Evolutionary conservation across 129 eudicot genomes (phyloP).

Genomic region (Tanacetum coccineum): DNA sequence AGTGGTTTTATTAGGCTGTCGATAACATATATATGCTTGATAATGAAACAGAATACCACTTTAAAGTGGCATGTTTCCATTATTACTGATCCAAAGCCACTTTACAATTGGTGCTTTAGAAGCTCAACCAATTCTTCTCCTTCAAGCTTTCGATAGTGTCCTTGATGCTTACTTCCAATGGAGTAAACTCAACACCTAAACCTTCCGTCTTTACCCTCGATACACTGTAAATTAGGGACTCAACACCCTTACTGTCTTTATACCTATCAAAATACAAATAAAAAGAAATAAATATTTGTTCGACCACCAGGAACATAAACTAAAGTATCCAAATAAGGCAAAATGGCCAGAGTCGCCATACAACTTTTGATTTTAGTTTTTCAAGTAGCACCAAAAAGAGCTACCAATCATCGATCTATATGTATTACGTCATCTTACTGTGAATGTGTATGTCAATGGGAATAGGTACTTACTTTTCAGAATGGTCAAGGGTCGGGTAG

Average conservation of each 20-base stretch:
- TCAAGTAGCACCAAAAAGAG: too few species aligned
- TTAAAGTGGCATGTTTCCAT: too few species aligned
- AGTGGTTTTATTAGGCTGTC: too few species aligned
- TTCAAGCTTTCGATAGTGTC: slow-evolving; percentile 41
- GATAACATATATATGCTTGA: too few species aligned
- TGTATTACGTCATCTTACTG: neutral
- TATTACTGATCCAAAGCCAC: too few species aligned
- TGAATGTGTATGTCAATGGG: neutral
- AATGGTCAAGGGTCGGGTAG: slow-evolving; percentile 32
- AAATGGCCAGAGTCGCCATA: too few species aligned
- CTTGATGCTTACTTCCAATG: slow-evolving; percentile 35
- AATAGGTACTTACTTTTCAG: slow-evolving; percentile 25
- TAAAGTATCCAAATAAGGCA: too few species aligned
- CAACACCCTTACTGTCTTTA: slow-evolving; percentile 21
- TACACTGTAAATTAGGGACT: slow-evolving; percentile 3
- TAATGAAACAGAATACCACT: too few species aligned
- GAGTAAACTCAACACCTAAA: slow-evolving; percentile 39
- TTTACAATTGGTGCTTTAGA: slow-evolving; percentile 12
- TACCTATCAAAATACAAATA: slow-evolving; percentile 12
- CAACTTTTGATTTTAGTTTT: too few species aligned
- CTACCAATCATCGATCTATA: too few species aligned
- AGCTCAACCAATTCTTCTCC: slow-evolving; percentile 28
- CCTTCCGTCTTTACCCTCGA: slow-evolving; percentile 33
- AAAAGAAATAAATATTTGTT: neutral
- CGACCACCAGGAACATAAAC: too few species aligned